A percentile compares a stretch with the other conserved stretches of the same genome.
These are phyloP conservation scores for Lasiosphaeria hispida DNA, from an alignment of 495 filamentous ascomycete species.

Conservation along the genomic window DNA sequence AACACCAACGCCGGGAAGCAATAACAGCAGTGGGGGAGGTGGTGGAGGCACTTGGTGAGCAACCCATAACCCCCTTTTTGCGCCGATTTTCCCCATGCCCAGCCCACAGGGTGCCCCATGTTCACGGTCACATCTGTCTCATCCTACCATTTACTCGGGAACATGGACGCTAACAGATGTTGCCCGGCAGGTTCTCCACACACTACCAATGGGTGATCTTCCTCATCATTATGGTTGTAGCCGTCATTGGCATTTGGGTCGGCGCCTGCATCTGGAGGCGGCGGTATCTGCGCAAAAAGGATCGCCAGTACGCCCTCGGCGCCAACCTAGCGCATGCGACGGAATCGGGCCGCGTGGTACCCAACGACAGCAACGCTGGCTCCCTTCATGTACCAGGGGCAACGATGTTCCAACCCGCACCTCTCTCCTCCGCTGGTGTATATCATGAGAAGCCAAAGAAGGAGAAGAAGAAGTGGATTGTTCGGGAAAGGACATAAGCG, in stretches of 20 bases:
- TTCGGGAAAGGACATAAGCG: constrained; percentile 32
- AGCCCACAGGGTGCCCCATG: background rate
- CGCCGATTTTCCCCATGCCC: background rate
- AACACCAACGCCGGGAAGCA: constrained; percentile 21
- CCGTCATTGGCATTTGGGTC: constrained; percentile 51
- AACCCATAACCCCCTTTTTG: background rate
- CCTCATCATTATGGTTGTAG: constrained; percentile 51
- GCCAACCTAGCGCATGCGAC: constrained; percentile 31
- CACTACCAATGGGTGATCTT: constrained; percentile 59
- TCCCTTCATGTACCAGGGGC: constrained; percentile 29
- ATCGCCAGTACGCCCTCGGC: constrained; percentile 49
- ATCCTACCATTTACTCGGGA: background rate
- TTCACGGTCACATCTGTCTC: background rate
- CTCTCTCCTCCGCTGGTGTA: constrained; percentile 25
- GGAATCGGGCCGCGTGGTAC: constrained; percentile 30
- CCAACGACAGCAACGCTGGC: constrained; percentile 28
- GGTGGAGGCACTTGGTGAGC: constrained; percentile 29
- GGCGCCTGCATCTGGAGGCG: constrained; percentile 53
- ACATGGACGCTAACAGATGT: background rate
- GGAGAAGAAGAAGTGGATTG: constrained; percentile 43
- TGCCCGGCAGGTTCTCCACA: constrained; percentile 40
- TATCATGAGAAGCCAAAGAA: constrained; percentile 31
- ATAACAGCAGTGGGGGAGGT: constrained; percentile 13
- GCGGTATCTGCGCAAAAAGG: constrained; percentile 51
- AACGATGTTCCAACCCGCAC: constrained; percentile 35